Evolutionary conservation across 2,329 filamentous ascomycete genomes (phyloP).

Genomic region (Aureobasidium sp.): DNA sequence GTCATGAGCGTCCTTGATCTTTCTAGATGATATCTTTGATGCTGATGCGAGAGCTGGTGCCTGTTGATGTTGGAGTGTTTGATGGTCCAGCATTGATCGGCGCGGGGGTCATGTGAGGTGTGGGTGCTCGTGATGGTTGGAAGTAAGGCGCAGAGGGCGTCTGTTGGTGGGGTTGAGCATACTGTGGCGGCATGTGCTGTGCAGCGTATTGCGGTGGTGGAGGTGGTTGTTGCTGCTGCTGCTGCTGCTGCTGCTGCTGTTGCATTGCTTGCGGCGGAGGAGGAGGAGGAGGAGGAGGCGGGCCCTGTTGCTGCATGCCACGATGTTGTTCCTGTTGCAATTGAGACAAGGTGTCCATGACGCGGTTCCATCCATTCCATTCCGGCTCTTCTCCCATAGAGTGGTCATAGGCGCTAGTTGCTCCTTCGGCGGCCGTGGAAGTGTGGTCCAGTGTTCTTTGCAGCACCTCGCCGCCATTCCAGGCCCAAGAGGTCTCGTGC

Average conservation of each 20-base stretch:
- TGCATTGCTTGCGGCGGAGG: neutral
- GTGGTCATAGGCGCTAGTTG: slow-evolving; percentile 2
- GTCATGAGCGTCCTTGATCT: slow-evolving; percentile 6
- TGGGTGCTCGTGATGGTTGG: slow-evolving; percentile 15
- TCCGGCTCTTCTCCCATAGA: slow-evolving; percentile 45
- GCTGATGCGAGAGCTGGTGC: slow-evolving; percentile 26
- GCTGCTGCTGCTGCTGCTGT: slow-evolving; percentile 9
- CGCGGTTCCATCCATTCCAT: slow-evolving; percentile 74
- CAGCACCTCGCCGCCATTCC: slow-evolving; percentile 49
- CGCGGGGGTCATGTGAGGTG: slow-evolving; percentile 14
- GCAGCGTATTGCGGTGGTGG: slow-evolving; percentile 19
- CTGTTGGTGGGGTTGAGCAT: slow-evolving; percentile 19
- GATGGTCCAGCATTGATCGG: slow-evolving; percentile 2
- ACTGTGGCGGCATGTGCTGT: slow-evolving; percentile 9
- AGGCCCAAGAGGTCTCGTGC: slow-evolving; percentile 75
- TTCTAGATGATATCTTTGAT: slow-evolving; percentile 32
- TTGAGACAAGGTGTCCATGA: slow-evolving; percentile 57
- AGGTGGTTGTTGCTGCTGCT: slow-evolving; percentile 16
- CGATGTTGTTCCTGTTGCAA: slow-evolving; percentile 42
- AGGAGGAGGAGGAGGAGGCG: neutral
- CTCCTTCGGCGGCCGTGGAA: slow-evolving; percentile 18
- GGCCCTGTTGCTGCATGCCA: slow-evolving; percentile 5
- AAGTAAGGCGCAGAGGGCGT: slow-evolving; percentile 17
- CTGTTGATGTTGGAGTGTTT: neutral
- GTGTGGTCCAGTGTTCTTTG: slow-evolving; percentile 15